A percentile compares a stretch with the other conserved stretches of the same genome.
Conservation (phyloP, 805 yeast genomes). For the Metschnikowia peoriensis region DNA sequence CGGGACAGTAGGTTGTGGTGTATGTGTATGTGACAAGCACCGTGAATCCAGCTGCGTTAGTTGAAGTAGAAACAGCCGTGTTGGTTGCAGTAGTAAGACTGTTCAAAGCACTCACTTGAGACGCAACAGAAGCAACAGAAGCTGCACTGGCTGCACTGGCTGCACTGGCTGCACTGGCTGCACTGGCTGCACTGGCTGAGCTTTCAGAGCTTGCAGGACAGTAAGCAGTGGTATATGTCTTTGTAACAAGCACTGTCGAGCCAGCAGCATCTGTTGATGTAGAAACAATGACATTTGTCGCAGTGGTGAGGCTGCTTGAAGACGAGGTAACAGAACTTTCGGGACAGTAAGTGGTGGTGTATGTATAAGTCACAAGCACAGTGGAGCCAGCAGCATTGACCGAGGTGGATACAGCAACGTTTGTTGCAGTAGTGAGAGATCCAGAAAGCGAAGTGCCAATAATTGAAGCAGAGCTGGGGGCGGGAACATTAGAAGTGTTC, state of each 20-base stretch:
- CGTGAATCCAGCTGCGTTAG: not conserved
- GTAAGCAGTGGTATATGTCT: not conserved
- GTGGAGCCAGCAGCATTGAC: not conserved
- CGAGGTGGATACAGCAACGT: not conserved
- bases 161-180: not conserved
- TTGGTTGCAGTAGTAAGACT: not conserved
- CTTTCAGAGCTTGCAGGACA: not conserved
- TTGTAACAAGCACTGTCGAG: not conserved
- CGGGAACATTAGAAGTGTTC: not conserved
- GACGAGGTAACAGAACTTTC: not conserved
- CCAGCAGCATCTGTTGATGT: not conserved
- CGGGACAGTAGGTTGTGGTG: not conserved
- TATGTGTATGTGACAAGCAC: not conserved
- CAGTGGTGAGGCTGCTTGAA: not conserved
- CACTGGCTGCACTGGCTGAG: not conserved
- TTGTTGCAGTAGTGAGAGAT: not conserved
- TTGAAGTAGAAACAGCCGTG: not conserved
- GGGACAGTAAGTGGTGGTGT: not conserved
- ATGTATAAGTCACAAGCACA: not conserved
- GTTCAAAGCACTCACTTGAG: not conserved
- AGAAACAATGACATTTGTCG: not conserved
- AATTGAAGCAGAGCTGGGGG: not conserved
- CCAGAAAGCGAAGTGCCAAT: not conserved
- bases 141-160: not conserved
- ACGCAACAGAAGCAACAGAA: not conserved